Conservation (phyloP, 2,329 filamentous ascomycete species). For the Diaporthe sp. region DNA sequence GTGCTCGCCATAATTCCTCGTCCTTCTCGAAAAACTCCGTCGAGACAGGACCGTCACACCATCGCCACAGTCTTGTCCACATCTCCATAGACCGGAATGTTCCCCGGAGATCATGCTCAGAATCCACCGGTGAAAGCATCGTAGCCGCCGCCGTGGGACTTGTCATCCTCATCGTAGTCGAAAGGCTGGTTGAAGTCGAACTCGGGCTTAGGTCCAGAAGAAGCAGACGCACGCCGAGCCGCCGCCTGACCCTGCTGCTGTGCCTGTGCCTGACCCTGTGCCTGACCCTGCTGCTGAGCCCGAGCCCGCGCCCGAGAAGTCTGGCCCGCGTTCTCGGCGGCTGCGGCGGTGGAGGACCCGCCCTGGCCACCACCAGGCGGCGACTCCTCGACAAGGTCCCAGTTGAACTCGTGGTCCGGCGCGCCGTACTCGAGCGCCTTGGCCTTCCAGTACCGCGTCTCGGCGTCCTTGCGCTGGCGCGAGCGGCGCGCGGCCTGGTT, state of each 20-base stretch:
- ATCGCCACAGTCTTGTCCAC: no score
- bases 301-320: not conserved
- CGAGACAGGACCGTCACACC: not conserved
- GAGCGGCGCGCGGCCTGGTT: conserved; percentile 36
- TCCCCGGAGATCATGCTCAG: not conserved
- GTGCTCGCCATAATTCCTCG: not conserved
- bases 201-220: not conserved
- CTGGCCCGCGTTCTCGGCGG: not conserved
- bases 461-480: conserved; percentile 34
- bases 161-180: not conserved
- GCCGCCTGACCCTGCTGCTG: not conserved
- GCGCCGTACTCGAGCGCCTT: conserved; percentile 35
- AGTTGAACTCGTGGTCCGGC: conserved; percentile 28
- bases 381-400: not conserved
- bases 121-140: not conserved
- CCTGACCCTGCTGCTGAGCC: not conserved
- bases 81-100: not conserved
- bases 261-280: not conserved
- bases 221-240: not conserved
- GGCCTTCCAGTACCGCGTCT: conserved; percentile 36
- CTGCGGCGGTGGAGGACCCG: not conserved
- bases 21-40: not conserved
- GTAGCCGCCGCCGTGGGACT: not conserved
- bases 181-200: conserved; percentile 17
- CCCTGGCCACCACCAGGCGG: not conserved